A percentile compares a stretch with the other conserved stretches of the same genome.
Evolutionary conservation across 2,329 filamentous ascomycete genomes (phyloP).

Genomic region (Zelopaecilomyces penicillatus): DNA sequence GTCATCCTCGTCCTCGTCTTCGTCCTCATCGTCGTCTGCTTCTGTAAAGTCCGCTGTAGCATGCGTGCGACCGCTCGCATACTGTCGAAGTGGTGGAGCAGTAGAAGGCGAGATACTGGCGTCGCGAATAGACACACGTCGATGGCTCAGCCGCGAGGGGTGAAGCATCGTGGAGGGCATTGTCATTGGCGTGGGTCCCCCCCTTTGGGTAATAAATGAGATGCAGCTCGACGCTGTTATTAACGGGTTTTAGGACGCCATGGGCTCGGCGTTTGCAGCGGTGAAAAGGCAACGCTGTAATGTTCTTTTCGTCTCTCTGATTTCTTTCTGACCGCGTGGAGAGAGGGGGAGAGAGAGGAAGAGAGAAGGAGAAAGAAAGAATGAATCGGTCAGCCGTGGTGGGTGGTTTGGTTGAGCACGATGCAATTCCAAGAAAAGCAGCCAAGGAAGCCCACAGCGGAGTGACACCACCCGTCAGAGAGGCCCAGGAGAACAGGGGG

Average conservation of each 20-base stretch:
- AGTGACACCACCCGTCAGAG: background rate
- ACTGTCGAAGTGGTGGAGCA: constrained; percentile 19
- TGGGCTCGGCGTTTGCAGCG: background rate
- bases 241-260: constrained; percentile 6
- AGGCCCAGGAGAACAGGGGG: too few species aligned
- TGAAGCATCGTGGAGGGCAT: constrained; percentile 32
- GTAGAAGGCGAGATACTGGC: constrained; percentile 23
- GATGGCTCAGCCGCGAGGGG: constrained; percentile 23
- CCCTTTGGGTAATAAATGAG: background rate
- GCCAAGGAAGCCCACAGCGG: constrained; percentile 3
- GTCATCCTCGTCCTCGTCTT: constrained; percentile 22
- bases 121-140: constrained; percentile 23
- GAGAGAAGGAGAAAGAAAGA: background rate
- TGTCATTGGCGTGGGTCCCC: constrained; percentile 5
- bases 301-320: background rate
- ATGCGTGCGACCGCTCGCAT: constrained; percentile 30
- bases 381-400: background rate
- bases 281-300: constrained; percentile 1
- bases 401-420: too few species aligned
- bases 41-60: constrained; percentile 59
- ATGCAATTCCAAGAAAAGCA: too few species aligned
- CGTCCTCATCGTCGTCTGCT: constrained; percentile 47
- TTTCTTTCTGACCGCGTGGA: background rate
- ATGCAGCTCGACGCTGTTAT: constrained; percentile 8
- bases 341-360: constrained; percentile 4